phyloP scores from a whole-genome alignment of 2,329 filamentous ascomycete genomes.

The Scopulariopsis brevicaulis region DNA sequence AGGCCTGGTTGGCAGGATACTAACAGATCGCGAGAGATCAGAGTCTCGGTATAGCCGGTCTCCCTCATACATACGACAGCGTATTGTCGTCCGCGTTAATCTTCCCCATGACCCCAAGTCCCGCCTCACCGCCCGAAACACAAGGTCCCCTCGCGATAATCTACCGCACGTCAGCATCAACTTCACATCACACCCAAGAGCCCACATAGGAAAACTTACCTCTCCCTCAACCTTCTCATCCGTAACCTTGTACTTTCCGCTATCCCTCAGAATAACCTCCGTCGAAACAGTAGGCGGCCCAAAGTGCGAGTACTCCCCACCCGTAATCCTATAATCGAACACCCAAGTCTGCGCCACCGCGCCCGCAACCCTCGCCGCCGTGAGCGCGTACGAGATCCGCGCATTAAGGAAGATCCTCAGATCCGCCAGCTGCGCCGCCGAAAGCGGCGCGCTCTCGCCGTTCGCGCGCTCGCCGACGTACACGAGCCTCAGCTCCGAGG shows the following conservation, averaged over 20 bases:
- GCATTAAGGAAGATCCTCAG: constrained; percentile 71
- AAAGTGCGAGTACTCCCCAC: constrained; percentile 51
- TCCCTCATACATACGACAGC: constrained; percentile 39
- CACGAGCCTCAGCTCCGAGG: constrained; percentile 69
- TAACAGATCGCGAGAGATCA: neutral
- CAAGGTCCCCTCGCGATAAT: constrained; percentile 63
- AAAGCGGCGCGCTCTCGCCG: constrained; percentile 54
- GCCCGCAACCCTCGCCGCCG: constrained; percentile 73
- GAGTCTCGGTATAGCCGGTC: neutral
- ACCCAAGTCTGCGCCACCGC: constrained; percentile 78
- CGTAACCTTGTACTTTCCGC: constrained; percentile 45
- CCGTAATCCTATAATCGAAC: constrained; percentile 65
- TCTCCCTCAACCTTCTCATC: constrained; percentile 52
- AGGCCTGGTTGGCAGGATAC: neutral
- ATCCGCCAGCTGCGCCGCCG: constrained; percentile 62
- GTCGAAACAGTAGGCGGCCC: constrained; percentile 70
- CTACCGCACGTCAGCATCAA: constrained; percentile 21
- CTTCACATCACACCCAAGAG: too few relatives aligned
- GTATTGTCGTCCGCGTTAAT: constrained; percentile 61
- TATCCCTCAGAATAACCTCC: constrained; percentile 65
- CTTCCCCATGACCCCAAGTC: constrained; percentile 50
- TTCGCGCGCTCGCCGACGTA: constrained; percentile 67
- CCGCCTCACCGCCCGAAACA: constrained; percentile 56
- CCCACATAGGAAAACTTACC: constrained; percentile 29
- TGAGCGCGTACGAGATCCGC: constrained; percentile 75